These are phyloP conservation scores for Diaporthe longicolla DNA, from an alignment of 2,329 filamentous ascomycete genomes.

Conservation along the genomic window DNA sequence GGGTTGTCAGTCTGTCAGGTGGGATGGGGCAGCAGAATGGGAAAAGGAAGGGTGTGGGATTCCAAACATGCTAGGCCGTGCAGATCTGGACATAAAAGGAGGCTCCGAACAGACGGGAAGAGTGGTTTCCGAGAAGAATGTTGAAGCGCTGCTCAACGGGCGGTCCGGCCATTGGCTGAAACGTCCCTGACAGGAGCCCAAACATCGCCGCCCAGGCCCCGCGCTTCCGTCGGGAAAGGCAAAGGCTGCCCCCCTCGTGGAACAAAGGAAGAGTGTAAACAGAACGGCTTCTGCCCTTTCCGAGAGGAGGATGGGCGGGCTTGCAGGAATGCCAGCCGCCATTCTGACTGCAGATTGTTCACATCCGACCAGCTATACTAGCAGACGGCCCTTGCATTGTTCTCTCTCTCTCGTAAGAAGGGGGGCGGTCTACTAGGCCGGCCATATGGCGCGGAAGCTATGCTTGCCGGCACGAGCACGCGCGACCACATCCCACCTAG, in stretches of 20 bases:
- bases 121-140: conserved; percentile 33
- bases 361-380: neutral
- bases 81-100: conserved; percentile 28
- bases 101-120: conserved; percentile 28
- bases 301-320: neutral
- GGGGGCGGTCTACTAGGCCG: conserved; percentile 21
- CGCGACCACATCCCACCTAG: conserved; percentile 26
- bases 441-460: conserved; percentile 32
- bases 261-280: conserved; percentile 3
- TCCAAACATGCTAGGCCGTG: conserved; percentile 33
- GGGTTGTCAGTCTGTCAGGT: neutral
- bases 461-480: conserved; percentile 22
- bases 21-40: neutral
- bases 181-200: conserved; percentile 36
- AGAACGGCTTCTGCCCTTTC: conserved; percentile 28
- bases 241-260: neutral
- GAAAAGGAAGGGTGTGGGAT: neutral
- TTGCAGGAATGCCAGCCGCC: conserved; percentile 1
- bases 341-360: conserved; percentile 2
- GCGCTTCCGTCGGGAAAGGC: conserved; percentile 13
- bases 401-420: neutral
- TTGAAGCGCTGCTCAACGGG: conserved; percentile 26
- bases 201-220: conserved; percentile 8
- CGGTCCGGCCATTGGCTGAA: conserved; percentile 37
- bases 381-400: neutral